Evolutionary conservation across 345 rosid species (phyloP), one percentile per base, ranked within the genome.

Genomic region (Boechera divaricarpa): DNA sequence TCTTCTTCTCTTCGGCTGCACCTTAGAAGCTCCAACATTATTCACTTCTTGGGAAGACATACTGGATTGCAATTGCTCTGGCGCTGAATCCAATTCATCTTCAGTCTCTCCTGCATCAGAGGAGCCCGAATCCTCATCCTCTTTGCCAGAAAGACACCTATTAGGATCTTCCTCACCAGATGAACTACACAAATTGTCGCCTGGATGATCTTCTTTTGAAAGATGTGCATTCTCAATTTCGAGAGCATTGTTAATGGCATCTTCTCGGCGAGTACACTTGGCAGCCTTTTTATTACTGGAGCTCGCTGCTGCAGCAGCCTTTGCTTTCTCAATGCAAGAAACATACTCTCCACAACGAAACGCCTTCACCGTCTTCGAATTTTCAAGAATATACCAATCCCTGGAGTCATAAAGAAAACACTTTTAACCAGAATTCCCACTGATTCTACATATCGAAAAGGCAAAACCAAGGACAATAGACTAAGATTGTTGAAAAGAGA

Each of bases 311-410:
- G 89, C 98, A 26, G 91, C 80, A 62, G 90, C 93, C 82, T 87
- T 96, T 55, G 98, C 99, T 73, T 87, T 96, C 60, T 86, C 88
- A 44, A 96, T 93, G 81, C 90, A 89, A 71, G 81, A 81, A 58
- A 87, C 94, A 79, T 91, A 96, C 62, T 93, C 99, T 69, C 95
- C 97, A 80, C 99, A 96, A 15, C 99, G 96, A 82, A 96, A 96
- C 1, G 97, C 89, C 88, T 96, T 96, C 76, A 96, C 98, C 67
- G 86, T 83, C 87, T 93, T 93, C 7, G 98, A 93, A 71, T 90
- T 91, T 67, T 96, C 99, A 66, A 96, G 95, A 83, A 87, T 82
- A 83, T 96, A 93, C 98, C 98, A 96, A 68, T 93, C 99, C 86
- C 98, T 96, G 65, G 10, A 79, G 36, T 71, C 82, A 82, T 41